Percentiles rank a stretch among this genome's conserved stretches.
Evolutionary conservation across 2,329 filamentous ascomycete species (phyloP).

Genomic region (Cladorrhinum sp.): DNA sequence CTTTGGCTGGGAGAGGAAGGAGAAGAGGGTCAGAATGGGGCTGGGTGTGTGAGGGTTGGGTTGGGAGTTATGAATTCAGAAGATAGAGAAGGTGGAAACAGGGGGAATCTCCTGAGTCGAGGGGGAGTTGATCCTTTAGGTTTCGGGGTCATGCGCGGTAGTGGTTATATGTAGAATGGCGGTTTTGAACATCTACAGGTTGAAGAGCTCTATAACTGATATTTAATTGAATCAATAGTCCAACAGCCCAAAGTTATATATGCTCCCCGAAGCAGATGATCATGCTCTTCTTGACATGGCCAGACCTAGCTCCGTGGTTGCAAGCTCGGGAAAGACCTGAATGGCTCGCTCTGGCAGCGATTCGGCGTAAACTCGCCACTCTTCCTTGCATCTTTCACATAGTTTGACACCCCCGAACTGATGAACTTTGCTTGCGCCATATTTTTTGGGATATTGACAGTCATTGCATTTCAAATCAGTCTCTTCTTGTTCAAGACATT

Average conservation of each 20-base stretch:
- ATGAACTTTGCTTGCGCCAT: neutral
- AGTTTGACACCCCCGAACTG: conserved; percentile 20
- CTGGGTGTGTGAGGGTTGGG: neutral
- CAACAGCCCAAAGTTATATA: too few relatives aligned
- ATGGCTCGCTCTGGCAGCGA: neutral
- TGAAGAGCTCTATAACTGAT: too few relatives aligned
- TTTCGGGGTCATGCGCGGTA: neutral
- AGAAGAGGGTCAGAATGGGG: neutral
- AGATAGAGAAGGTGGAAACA: neutral
- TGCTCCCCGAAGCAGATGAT: too few relatives aligned
- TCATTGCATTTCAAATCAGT: too few relatives aligned
- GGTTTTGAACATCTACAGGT: too few relatives aligned
- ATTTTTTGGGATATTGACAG: too few relatives aligned
- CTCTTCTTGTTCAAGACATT: too few relatives aligned
- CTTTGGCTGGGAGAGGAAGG: neutral
- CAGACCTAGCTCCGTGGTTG: too few relatives aligned
- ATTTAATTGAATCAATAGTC: too few relatives aligned
- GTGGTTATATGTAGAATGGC: neutral
- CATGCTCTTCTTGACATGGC: too few relatives aligned
- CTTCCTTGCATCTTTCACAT: conserved; percentile 9
- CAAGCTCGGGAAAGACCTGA: too few relatives aligned
- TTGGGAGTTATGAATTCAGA: neutral
- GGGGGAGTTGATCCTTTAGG: neutral
- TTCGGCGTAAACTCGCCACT: conserved; percentile 4
- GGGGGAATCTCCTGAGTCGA: neutral